These are phyloP conservation scores for Lactarius psammicola DNA, from an alignment of 768 basidiomycete species.

Conservation along the genomic window DNA sequence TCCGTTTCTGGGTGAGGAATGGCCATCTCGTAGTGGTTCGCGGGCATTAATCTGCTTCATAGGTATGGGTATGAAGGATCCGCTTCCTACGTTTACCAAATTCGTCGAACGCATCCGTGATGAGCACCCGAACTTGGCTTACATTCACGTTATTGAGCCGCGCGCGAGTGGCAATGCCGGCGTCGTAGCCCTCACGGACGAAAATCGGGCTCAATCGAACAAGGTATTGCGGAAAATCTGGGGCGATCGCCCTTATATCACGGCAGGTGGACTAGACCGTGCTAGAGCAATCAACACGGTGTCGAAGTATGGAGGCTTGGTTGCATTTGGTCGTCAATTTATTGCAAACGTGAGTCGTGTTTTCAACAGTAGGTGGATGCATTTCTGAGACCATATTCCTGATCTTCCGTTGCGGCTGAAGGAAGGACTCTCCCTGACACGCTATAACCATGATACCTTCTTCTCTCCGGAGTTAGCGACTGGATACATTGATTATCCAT, in stretches of 20 bases:
- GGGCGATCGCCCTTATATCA: slow-evolving; percentile 12
- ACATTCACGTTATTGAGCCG: slow-evolving; percentile 16
- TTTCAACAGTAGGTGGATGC: background rate
- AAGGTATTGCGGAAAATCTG: slow-evolving; percentile 1
- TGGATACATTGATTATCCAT: no score
- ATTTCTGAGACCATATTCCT: no score
- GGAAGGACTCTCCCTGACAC: no score
- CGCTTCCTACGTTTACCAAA: slow-evolving; percentile 12
- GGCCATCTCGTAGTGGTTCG: no score
- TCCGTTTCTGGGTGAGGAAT: slow-evolving; percentile 31
- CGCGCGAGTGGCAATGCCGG: background rate
- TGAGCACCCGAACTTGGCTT: slow-evolving; percentile 9
- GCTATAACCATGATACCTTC: no score
- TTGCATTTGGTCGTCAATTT: slow-evolving; percentile 21
- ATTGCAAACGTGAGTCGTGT: slow-evolving; percentile 16
- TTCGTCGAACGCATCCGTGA: slow-evolving; percentile 11
- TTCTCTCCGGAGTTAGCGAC: no score
- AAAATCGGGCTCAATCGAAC: background rate
- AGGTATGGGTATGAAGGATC: slow-evolving; percentile 24
- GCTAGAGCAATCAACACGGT: slow-evolving; percentile 4
- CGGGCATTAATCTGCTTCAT: background rate
- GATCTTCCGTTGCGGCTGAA: no score
- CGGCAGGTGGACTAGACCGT: slow-evolving; percentile 16
- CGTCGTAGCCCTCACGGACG: background rate
- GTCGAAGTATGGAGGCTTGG: slow-evolving; percentile 14